Base-by-base conservation (phyloP, 2,329 filamentous ascomycete genomes). In the Epichloe amarillans region DNA sequence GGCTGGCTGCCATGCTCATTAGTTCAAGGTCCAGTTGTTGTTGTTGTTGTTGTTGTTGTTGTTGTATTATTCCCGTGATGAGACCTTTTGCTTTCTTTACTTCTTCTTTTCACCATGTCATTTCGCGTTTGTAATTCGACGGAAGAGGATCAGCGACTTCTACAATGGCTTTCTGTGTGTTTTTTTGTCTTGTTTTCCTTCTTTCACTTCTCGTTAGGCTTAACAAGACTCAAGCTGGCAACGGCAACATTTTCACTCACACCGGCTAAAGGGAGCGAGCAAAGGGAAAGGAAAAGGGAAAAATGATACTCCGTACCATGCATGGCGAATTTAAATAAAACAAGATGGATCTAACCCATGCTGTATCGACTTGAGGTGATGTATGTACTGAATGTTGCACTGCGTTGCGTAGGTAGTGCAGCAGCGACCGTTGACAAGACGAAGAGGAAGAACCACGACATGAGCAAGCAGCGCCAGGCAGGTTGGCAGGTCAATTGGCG, bases 151-250 rank as follows among this genome's bases (percentile, higher is more conserved):
- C 7, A 40, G 17, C 10, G 11, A 23, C 15, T 14, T 35, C 5
- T 12, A 6, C 2, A 30, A 30, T 36, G 44, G 23, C 30, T 46
- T 37, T 35, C 12, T 37, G 15, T 37, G 4, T 23, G 12, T 37
- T 49, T 33, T 21, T 2, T 3, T 10, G 23, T 36, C 7, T 30
- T 26, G 8, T 46, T 15, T 42, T 30, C 19, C 42, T 37, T 41
- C 37, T 7, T 7, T 52, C 26, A n/a, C 12, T 26, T 33, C 15
- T 37, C 26, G 23, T 26, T 26, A 6, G 23, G 6, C 23, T 26
- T 6, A 7, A 19, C 23, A 50, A 50, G 48, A 50, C 21, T 30
- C 3, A 30, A 30, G 48, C 48, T 36, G 48, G 48, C 48, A 50
- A 45, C 41, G 48, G 48, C 48, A 40, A 50, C 48, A 38, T n/a